Base-by-base conservation (phyloP, 2,329 filamentous ascomycete species). In the Sporothrix mexicana region DNA sequence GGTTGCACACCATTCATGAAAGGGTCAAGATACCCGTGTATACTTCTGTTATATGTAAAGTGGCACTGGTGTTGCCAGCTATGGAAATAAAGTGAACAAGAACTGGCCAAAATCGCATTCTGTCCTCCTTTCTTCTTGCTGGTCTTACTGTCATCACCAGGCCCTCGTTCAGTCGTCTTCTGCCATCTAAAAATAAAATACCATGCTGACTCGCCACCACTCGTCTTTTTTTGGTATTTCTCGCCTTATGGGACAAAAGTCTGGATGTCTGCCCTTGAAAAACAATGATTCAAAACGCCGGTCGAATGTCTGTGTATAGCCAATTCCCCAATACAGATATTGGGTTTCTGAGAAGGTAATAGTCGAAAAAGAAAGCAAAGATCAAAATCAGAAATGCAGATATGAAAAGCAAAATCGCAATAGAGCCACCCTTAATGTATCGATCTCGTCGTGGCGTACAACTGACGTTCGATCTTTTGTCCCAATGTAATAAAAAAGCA, bases 281-380 rank as follows among this genome's bases (percentile, higher is more conserved):
- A 51, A 47, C 36, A 62, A 45, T 49, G 5, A 23, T 15, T 62
- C 55, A 45, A 64, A 67, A 72, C 62, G 61, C 49, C 61, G 20
- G 49, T 59, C 36, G 62, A 66, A 66, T 72, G 70, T 59, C 23
- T 68, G 51, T 71, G 57, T 59, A 72, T 59, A 72, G 13, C 70
- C 61, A 71, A 51, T 55, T 53, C 62, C 61, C 70, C 61, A 57
- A 25, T 17, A n/a, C 5, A 6, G 23, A 17, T 17, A 36, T 25
- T 66, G 61, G 62, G 70, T 59, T 66, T 69, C 51, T 55, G 23
- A 30, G 30, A 51, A 36, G 20, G 53, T 43, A 36, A 55, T 23
- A 23, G 30, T 69, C 49, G 43, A 64, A n/a, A 51, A 62, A 55
- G 61, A 8, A 17, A 70, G 49, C 61, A 68, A 55, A 59, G 67